phyloP scores from a whole-genome alignment of 1,139 yeast species.

The Taphrina confusa region DNA sequence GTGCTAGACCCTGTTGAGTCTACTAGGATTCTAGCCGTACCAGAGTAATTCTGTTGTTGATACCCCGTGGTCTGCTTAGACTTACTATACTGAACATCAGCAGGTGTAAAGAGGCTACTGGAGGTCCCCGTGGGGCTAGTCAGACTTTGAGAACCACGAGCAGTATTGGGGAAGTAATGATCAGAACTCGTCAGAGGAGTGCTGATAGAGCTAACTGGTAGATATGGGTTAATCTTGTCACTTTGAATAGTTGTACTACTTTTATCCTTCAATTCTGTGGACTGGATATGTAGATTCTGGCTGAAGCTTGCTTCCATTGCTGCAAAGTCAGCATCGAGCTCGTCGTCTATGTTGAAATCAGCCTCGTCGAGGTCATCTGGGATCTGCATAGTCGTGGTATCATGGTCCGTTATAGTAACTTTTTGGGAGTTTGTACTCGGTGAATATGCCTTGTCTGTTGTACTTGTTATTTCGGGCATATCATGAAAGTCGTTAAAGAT shows the following conservation, averaged over 20 bases:
- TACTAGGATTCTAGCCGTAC: neutral
- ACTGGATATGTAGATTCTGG: neutral
- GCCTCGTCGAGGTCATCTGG: constrained; percentile 26
- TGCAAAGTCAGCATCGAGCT: constrained; percentile 26
- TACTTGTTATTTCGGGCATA: too few species aligned
- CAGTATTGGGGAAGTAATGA: neutral
- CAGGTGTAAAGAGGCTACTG: constrained; percentile 15
- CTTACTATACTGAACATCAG: neutral
- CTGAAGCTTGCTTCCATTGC: constrained; percentile 18
- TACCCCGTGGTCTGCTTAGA: neutral
- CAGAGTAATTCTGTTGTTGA: too few species aligned
- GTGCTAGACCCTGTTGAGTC: neutral
- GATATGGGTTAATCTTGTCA: constrained; percentile 5
- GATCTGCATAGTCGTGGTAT: too few species aligned
- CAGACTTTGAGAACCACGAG: neutral
- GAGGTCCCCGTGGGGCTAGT: neutral
- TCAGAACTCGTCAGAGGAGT: neutral
- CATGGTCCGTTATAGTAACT: too few species aligned
- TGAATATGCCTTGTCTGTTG: too few species aligned
- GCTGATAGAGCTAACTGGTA: neutral
- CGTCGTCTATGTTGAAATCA: constrained; percentile 28
- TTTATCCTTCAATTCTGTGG: neutral
- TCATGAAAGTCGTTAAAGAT: too few species aligned
- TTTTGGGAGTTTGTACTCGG: too few species aligned
- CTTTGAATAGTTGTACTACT: neutral